Evolutionary conservation across 441 rosid species (phyloP), one percentile per base, ranked within the genome.

Genomic region (Euphorbia celastroides): DNA sequence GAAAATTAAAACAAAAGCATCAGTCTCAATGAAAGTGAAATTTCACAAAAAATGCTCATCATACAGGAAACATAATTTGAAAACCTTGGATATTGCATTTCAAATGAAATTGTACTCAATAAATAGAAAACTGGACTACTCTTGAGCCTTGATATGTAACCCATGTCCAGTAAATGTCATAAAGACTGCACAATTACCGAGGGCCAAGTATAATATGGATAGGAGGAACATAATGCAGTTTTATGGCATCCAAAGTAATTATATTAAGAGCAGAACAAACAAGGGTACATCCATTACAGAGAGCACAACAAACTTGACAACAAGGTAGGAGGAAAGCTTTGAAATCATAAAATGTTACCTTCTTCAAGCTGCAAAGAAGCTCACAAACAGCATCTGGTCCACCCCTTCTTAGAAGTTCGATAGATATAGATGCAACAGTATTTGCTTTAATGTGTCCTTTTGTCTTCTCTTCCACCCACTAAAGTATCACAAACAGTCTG

Each of bases 391-490:
- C 99, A 77, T 82, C 84, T 56, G 97, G 96, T 56, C 97, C 99
- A 62, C 94, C 99, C 78, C 79, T 86, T 74, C 99, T 82, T 76
- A 94, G 66, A 67, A 91, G 86, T 68, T 88, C 79, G 74, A 94
- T 85, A 41, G 97, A 87, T 72, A 94, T 81, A 38, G 99, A 91
- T 46, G 82, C 65, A 58, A 93, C 93, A 65, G 75, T 83, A 71
- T 77, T 73, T 52, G 95, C 93, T 63, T 85, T 84, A 77, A 89
- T 80, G 54, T 72, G 62, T 23, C 99, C 92, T 32, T 68, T 70
- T 48, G 99, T 91, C 80, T 94, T 94, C 81, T 91, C 97, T 75
- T 89, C 97, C 27, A 89, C 96, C 99, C 97, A 93, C 99, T 93
- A 46, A 56, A 72, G 74, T 70, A 76, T 60, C 36, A 77, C 44